Conservation (phyloP, 2,329 filamentous ascomycete genomes). For the Claviceps pazoutovae region DNA sequence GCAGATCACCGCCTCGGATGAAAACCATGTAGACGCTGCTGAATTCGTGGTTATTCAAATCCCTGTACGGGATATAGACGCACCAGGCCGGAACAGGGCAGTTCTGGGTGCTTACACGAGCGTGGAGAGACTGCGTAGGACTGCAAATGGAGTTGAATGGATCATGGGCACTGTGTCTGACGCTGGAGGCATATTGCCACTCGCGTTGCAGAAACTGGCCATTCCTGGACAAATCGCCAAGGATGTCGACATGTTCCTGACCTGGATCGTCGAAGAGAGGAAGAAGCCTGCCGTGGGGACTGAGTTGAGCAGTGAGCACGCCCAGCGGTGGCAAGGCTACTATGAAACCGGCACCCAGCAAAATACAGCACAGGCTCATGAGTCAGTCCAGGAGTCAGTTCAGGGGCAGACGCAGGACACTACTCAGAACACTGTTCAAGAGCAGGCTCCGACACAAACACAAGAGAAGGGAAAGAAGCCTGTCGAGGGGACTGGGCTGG, state of each 20-base stretch:
- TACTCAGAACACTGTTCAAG: too few species aligned
- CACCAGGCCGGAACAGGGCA: conserved; percentile 27
- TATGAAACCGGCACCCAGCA: neutral
- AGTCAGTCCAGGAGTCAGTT: neutral
- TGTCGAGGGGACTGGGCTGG: neutral
- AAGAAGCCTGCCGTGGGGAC: conserved; percentile 6
- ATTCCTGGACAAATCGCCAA: conserved; percentile 51
- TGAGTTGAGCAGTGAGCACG: neutral
- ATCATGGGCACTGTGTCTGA: conserved; percentile 65
- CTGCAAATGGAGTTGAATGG: conserved; percentile 47
- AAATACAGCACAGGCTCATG: neutral
- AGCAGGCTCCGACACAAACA: neutral
- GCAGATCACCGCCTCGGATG: conserved; percentile 38
- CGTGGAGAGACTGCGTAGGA: conserved; percentile 45
- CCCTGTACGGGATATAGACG: conserved; percentile 23
- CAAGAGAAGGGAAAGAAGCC: neutral
- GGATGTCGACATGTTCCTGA: conserved; percentile 56
- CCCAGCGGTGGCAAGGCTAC: too few species aligned
- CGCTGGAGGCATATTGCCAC: conserved; percentile 52
- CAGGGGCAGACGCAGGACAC: neutral
- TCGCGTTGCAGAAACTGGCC: conserved; percentile 49
- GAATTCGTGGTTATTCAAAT: conserved; percentile 47
- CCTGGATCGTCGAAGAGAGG: conserved; percentile 41
- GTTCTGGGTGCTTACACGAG: conserved; percentile 49
- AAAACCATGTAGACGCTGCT: conserved; percentile 12